Evolutionary conservation across 2,329 filamentous ascomycete species (phyloP).

Genomic region (Colletotrichum cereale): DNA sequence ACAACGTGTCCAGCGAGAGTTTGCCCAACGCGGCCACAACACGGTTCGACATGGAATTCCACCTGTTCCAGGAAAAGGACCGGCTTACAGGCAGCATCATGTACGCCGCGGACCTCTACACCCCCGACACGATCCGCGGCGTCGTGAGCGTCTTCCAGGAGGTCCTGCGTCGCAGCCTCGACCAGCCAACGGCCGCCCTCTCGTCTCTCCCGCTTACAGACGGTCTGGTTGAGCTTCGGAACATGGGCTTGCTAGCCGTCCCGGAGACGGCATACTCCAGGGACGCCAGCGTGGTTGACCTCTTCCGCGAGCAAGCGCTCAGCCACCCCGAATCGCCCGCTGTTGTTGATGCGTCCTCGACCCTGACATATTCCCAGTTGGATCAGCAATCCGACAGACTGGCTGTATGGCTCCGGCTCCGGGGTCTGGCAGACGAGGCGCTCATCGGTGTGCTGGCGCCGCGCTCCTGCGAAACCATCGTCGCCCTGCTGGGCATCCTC

Average conservation of each 20-base stretch:
- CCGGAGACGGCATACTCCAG: neutral
- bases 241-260: neutral
- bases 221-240: neutral
- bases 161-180: neutral
- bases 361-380: neutral
- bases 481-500: neutral
- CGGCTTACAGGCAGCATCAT: neutral
- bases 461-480: conserved; percentile 1
- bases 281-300: conserved; percentile 6
- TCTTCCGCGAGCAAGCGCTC: neutral
- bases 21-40: neutral
- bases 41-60: conserved; percentile 2
- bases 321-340: neutral
- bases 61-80: conserved; percentile 6
- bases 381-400: neutral
- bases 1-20: neutral
- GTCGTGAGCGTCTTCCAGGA: neutral
- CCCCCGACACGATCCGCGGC: neutral
- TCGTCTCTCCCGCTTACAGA: neutral
- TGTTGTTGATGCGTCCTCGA: neutral
- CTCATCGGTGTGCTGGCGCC: conserved; percentile 1
- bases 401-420: neutral
- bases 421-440: neutral
- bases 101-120: neutral
- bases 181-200: neutral